These are phyloP conservation scores for Thalassiosira profunda DNA, from an alignment of 108 stramenopile genomes.

Conservation along the genomic window DNA sequence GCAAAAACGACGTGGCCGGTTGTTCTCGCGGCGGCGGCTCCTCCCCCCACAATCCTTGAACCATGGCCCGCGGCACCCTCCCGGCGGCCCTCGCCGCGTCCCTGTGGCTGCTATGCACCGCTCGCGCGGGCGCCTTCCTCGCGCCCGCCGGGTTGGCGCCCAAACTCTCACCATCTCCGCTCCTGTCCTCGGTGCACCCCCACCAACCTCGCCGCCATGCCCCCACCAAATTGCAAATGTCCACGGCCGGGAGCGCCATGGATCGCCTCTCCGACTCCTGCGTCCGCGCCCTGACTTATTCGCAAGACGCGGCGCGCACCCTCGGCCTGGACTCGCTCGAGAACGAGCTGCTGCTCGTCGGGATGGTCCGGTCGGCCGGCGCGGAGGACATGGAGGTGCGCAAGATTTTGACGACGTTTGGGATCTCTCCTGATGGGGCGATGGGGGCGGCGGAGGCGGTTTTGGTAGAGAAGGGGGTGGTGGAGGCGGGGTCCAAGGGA, in stretches of 20 bases:
- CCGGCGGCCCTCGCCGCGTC: no score
- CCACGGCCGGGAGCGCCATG: conserved; percentile 25
- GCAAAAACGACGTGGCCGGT: no score
- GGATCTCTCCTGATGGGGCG: conserved; percentile 37
- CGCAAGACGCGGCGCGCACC: conserved; percentile 21
- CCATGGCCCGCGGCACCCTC: no score
- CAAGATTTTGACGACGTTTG: conserved; percentile 38
- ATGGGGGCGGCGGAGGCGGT: conserved; percentile 27
- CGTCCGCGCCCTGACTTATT: conserved; percentile 21
- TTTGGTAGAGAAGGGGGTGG: conserved; percentile 21
- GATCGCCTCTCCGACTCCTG: conserved; percentile 42
- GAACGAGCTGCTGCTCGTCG: conserved; percentile 35
- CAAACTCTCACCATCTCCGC: no score
- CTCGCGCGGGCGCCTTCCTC: no score
- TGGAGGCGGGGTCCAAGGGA: background rate
- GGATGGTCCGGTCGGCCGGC: conserved; percentile 38
- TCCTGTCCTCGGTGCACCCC: no score
- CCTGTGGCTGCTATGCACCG: no score
- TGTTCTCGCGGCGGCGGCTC: no score
- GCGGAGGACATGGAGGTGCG: conserved; percentile 32
- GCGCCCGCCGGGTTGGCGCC: no score
- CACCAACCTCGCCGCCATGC: background rate
- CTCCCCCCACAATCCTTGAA: no score
- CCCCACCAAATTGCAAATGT: conserved; percentile 24
- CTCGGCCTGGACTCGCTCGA: conserved; percentile 11